Evolutionary conservation across 805 yeast genomes (phyloP).

Genomic region (Grigorovia yakushimaensis): DNA sequence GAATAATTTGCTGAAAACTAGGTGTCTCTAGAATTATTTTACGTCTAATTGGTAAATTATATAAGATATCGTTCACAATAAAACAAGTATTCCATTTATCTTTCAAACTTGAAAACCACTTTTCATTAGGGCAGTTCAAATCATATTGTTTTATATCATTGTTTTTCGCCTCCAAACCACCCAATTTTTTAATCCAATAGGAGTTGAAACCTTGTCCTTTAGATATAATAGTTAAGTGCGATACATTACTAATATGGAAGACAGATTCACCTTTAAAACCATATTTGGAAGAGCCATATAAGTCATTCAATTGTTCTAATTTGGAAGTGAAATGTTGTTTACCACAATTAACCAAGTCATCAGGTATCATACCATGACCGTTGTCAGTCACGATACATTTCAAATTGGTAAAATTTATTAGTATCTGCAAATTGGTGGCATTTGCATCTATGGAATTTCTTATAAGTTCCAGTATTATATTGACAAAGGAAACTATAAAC

Average conservation of each 20-base stretch:
- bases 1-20: constrained; percentile 3
- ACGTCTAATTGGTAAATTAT: constrained; percentile 23
- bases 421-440: constrained; percentile 33
- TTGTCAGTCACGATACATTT: constrained; percentile 46
- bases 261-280: constrained; percentile 76
- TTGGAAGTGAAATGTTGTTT: constrained; percentile 48
- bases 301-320: constrained; percentile 28
- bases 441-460: constrained; percentile 49
- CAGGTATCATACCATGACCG: constrained; percentile 56
- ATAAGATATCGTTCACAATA: constrained; percentile 13
- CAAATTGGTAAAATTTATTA: constrained; percentile 29
- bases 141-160: background rate
- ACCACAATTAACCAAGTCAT: constrained; percentile 41
- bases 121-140: background rate
- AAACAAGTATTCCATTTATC: constrained; percentile 1
- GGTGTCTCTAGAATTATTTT: constrained; percentile 10
- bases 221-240: constrained; percentile 41
- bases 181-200: constrained; percentile 18
- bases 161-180: background rate
- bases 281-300: constrained; percentile 34
- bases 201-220: constrained; percentile 27
- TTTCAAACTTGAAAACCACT: background rate
- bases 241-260: constrained; percentile 39
- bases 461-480: constrained; percentile 40
- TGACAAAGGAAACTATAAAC: constrained; percentile 28